phyloP scores from a whole-genome alignment of 2,329 filamentous ascomycete species.

The Phaeoacremonium minimum region DNA sequence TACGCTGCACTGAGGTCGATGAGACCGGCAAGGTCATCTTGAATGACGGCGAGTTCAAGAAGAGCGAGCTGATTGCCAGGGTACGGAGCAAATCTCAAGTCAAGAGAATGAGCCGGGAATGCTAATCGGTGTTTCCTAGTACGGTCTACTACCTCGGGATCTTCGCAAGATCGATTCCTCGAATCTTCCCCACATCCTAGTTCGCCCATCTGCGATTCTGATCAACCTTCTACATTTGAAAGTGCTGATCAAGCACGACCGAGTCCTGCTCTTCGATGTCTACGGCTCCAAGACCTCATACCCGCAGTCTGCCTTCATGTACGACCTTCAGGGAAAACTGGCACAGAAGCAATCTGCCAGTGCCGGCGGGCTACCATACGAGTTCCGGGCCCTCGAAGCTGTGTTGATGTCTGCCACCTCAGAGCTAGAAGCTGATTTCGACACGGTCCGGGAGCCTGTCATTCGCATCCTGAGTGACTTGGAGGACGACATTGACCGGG shows the following conservation, averaged over 20 bases:
- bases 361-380: slow-evolving; percentile 76
- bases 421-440: slow-evolving; percentile 89
- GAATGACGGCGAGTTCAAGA: slow-evolving; percentile 94
- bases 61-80: slow-evolving; percentile 94
- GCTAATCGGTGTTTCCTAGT: slow-evolving; percentile 43
- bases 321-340: slow-evolving; percentile 89
- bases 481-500: slow-evolving; percentile 93
- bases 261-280: slow-evolving; percentile 88
- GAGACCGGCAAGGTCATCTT: slow-evolving; percentile 88
- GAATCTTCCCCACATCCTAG: slow-evolving; percentile 88
- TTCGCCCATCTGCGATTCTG: slow-evolving; percentile 87
- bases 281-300: slow-evolving; percentile 94
- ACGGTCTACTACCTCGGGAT: slow-evolving; percentile 88
- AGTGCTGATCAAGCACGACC: slow-evolving; percentile 90
- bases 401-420: slow-evolving; percentile 91
- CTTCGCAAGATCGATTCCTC: slow-evolving; percentile 97
- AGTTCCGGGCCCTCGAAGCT: slow-evolving; percentile 92
- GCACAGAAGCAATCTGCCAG: slow-evolving; percentile 66
- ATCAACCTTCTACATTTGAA: slow-evolving; percentile 96
- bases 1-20: slow-evolving; percentile 94
- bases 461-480: slow-evolving; percentile 83
- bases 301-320: slow-evolving; percentile 95
- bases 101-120: background rate
- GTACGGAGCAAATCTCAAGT: slow-evolving; percentile 37
- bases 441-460: slow-evolving; percentile 87